Evolutionary conservation across 352 stramenopile genomes (phyloP).

Genomic region (Thraustochytrium striatum): DNA sequence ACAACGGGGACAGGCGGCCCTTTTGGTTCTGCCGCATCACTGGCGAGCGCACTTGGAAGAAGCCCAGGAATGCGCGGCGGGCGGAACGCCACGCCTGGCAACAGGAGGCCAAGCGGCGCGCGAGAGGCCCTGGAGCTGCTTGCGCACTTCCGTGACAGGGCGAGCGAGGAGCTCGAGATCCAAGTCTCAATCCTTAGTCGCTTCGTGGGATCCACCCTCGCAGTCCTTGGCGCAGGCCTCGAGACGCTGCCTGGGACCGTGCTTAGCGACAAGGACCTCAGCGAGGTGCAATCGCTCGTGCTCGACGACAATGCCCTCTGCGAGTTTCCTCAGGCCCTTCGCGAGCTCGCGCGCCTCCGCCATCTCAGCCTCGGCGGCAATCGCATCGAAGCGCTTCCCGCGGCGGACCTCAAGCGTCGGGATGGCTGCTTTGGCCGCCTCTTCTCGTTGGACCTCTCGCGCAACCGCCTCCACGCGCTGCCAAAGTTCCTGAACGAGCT

Average conservation of each 20-base stretch:
- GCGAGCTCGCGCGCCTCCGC: background rate
- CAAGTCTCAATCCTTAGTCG: background rate
- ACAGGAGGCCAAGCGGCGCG: background rate
- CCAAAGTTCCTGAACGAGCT: background rate
- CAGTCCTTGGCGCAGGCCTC: background rate
- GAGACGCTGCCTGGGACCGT: background rate
- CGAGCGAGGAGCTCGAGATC: constrained; percentile 4
- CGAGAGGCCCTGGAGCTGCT: constrained; percentile 9
- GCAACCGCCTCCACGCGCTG: constrained; percentile 9
- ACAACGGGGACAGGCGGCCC: background rate
- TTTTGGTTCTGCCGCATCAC: constrained; percentile 38
- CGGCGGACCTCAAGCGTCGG: background rate
- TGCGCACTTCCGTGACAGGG: background rate
- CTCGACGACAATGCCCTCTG: constrained; percentile 11
- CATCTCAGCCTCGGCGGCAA: constrained; percentile 20
- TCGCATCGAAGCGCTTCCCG: background rate
- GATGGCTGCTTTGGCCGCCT: constrained; percentile 15
- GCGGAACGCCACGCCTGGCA: constrained; percentile 4
- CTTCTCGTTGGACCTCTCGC: background rate
- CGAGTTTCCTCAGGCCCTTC: background rate
- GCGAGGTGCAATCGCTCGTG: background rate
- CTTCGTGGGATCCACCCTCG: background rate
- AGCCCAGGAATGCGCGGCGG: constrained; percentile 23
- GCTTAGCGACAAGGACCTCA: background rate
- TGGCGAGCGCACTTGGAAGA: constrained; percentile 18